Base-by-base conservation (phyloP, 495 filamentous ascomycete species). In the Neurospora sp. region DNA sequence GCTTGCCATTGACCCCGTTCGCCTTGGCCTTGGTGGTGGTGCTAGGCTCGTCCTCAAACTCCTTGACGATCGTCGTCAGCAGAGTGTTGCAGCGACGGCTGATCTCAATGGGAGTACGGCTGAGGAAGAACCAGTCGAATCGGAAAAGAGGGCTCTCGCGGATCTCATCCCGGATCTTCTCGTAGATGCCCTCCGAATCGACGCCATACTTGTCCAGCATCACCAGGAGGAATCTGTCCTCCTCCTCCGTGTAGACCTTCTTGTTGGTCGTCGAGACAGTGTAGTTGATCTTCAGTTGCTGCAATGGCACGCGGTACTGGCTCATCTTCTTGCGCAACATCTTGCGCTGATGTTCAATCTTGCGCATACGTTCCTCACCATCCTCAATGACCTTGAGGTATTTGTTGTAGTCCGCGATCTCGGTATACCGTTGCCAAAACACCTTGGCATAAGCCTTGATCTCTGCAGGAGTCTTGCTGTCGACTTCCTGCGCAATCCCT, bases 81-180 rank as follows among this genome's bases (percentile, higher is more conserved):
- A 99, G 87, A 3, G 96, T 99, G 59, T 93, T 95, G 83, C 96
- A 98, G 44, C 96, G 87, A 73, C 96, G 90, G 72, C 92, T 89
- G 75, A 99, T 92, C 82, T 99, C 96, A 35, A 93, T 88, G 3
- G 96, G 94, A 3, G 96, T 99, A 16, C 96, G 88, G 77, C 92
- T 95, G 38, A 99, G 86, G 85, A 98, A 97, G 84, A 98, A 99
- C 96, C 96, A 99, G 76, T 99, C 96, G 74, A 99, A 99, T 38
- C 96, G 89, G 86, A 99, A 99, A 20, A 98, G 83, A 9, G 96
- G 94, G 69, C 90, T 94, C 74, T 99, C 96, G 9, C 96, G 90
- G 74, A 99, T 97, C 77, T 95, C 93, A 72, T 96, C 93, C 18
- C 94, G 89, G 75, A 97, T 95, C 77, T 88, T 89, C 74, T 97